Conservation (phyloP, 352 stramenopile genomes). For the Pythium apleroticum region DNA sequence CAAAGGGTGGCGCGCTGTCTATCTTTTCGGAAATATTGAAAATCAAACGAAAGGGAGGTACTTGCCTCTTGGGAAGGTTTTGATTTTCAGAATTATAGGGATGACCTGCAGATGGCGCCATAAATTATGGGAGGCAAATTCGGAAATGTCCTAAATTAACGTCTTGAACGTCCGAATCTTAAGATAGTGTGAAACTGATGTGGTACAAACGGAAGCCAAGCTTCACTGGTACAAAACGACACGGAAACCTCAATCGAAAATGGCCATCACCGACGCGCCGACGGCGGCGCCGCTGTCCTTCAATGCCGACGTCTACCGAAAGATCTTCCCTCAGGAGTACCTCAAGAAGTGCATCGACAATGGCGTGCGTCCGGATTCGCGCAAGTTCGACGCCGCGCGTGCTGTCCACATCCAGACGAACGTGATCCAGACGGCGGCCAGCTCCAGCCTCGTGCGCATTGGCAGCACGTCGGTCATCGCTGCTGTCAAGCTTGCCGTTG, state of each 20-base stretch:
- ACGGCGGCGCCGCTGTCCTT: slow-evolving; percentile 46
- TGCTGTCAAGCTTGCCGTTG: slow-evolving; percentile 73
- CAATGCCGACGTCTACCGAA: slow-evolving; percentile 66
- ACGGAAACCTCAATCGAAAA: neutral
- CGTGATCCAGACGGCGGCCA: slow-evolving; percentile 61
- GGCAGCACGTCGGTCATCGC: slow-evolving; percentile 73
- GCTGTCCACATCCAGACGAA: slow-evolving; percentile 65
- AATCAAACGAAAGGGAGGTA: neutral
- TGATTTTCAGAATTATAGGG: neutral
- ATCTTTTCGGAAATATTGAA: neutral
- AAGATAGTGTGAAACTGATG: slow-evolving; percentile 2
- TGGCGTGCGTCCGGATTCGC: slow-evolving; percentile 59
- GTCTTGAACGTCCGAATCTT: neutral
- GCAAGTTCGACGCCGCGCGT: slow-evolving; percentile 44
- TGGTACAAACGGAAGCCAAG: slow-evolving; percentile 5
- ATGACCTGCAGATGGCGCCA: neutral
- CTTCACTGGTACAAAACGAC: slow-evolving; percentile 20
- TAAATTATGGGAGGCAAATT: neutral
- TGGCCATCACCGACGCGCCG: slow-evolving; percentile 21
- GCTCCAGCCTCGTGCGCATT: slow-evolving; percentile 73
- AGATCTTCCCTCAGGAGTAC: slow-evolving; percentile 77
- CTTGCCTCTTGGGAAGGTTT: neutral
- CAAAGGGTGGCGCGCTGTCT: slow-evolving; percentile 8
- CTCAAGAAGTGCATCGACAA: slow-evolving; percentile 59
- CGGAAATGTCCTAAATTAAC: neutral